Evolutionary conservation across 495 filamentous ascomycete genomes (phyloP).

Genomic region (Bathelium albidoporum): DNA sequence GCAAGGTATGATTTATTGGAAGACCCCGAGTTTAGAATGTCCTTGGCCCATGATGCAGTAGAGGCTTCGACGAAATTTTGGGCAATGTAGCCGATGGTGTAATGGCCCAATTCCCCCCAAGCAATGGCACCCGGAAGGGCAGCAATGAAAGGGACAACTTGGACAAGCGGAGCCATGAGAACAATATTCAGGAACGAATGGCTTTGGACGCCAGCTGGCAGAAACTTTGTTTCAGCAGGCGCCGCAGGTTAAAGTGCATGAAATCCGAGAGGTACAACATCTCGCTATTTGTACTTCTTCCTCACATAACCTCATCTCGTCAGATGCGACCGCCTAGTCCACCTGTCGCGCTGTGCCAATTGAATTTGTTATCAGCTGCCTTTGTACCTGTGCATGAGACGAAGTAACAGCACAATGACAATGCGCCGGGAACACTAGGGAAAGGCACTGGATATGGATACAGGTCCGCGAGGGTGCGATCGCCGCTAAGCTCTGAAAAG

Average conservation of each 20-base stretch:
- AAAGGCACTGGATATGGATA: background rate
- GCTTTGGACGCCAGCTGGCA: background rate
- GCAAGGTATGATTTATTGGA: slow-evolving; percentile 43
- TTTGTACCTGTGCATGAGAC: background rate
- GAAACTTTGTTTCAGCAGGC: background rate
- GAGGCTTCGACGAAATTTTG: slow-evolving; percentile 22
- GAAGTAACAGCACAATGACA: background rate
- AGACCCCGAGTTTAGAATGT: slow-evolving; percentile 26
- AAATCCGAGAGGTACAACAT: background rate
- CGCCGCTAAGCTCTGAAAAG: background rate
- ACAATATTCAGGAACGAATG: background rate
- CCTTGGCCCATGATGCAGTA: slow-evolving; percentile 20
- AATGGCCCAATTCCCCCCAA: slow-evolving; percentile 31
- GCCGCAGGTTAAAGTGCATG: background rate
- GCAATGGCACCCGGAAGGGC: slow-evolving; percentile 16
- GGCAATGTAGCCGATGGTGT: slow-evolving; percentile 30
- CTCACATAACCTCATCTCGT: background rate
- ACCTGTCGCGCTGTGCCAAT: background rate
- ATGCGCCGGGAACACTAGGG: background rate
- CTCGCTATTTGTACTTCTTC: background rate
- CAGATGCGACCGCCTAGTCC: background rate
- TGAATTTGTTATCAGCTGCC: background rate
- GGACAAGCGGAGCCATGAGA: slow-evolving; percentile 3
- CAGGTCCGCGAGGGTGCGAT: background rate
- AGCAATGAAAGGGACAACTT: slow-evolving; percentile 7